Conservation (phyloP, 176 grass and related monocot genomes). For the Rhynchospora tenuis region DNA sequence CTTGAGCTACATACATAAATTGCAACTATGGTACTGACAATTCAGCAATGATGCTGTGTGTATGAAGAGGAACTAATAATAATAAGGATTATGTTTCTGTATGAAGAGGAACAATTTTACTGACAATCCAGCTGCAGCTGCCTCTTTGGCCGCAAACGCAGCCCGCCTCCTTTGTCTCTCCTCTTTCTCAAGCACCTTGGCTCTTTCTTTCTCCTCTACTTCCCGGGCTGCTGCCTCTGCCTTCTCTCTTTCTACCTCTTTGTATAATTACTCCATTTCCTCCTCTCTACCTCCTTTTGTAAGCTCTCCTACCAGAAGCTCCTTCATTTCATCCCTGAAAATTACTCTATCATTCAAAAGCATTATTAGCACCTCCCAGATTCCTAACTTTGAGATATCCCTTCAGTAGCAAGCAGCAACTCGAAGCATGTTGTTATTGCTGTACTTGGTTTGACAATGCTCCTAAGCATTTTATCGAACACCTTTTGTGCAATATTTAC, state of each 20-base stretch:
- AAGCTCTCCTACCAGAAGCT: constrained; percentile 46
- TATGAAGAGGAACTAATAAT: too few relatives aligned
- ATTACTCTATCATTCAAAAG: constrained; percentile 52
- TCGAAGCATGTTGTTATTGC: constrained; percentile 57
- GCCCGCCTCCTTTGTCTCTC: constrained; percentile 64
- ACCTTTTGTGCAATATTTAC: constrained; percentile 54
- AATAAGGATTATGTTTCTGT: too few relatives aligned
- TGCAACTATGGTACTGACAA: too few relatives aligned
- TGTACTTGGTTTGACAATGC: constrained; percentile 40
- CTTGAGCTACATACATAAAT: too few relatives aligned
- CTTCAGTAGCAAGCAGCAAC: constrained; percentile 51
- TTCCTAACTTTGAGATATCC: constrained; percentile 28
- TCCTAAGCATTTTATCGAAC: constrained; percentile 57
- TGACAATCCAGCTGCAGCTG: constrained; percentile 51
- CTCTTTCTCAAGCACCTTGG: constrained; percentile 59
- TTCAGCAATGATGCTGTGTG: too few relatives aligned
- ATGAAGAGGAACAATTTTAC: too few relatives aligned
- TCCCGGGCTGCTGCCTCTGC: constrained; percentile 43
- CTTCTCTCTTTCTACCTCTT: constrained; percentile 61
- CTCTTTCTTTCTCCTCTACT: constrained; percentile 53
- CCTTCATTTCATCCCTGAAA: constrained; percentile 59
- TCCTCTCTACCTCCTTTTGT: constrained; percentile 51
- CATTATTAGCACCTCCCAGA: constrained; percentile 39
- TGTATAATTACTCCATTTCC: constrained; percentile 49
- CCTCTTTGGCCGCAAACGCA: constrained; percentile 54